A percentile compares a stretch with the other conserved stretches of the same genome.
Conservation (phyloP, 163 green algal species). For the Coccomyxa subellipsoidea region DNA sequence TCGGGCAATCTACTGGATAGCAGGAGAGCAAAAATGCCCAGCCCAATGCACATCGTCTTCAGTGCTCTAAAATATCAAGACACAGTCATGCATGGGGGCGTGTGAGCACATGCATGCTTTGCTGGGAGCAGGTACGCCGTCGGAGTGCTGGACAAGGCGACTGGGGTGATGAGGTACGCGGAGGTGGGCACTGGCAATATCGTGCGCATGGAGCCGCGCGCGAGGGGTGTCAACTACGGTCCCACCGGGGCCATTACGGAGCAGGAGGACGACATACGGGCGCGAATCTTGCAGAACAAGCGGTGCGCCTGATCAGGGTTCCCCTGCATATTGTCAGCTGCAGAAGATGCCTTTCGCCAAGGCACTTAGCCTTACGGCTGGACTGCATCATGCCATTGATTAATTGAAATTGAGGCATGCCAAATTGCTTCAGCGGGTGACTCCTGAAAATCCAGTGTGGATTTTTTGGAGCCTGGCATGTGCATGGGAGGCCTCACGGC, state of each 20-base stretch:
- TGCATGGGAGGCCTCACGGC: no score
- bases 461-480: no score
- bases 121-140: slow-evolving; percentile 34
- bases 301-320: not conserved
- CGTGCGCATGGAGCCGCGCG: slow-evolving; percentile 43
- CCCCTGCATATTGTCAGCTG: not conserved
- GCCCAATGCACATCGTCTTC: no score
- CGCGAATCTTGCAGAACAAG: not conserved
- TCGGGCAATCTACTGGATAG: no score
- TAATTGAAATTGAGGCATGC: no score
- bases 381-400: no score
- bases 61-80: not conserved
- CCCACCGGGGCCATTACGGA: not conserved
- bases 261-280: not conserved
- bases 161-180: slow-evolving; percentile 24
- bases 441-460: no score
- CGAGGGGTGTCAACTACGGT: slow-evolving; percentile 21
- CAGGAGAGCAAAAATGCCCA: no score
- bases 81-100: not conserved
- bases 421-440: no score
- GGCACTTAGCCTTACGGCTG: no score
- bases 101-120: not conserved
- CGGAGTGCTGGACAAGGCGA: slow-evolving; percentile 32
- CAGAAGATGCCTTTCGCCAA: no score
- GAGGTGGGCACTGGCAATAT: slow-evolving; percentile 22